Conservation (phyloP, 768 basidiomycete genomes). For the Clitopilus passeckerianus region DNA sequence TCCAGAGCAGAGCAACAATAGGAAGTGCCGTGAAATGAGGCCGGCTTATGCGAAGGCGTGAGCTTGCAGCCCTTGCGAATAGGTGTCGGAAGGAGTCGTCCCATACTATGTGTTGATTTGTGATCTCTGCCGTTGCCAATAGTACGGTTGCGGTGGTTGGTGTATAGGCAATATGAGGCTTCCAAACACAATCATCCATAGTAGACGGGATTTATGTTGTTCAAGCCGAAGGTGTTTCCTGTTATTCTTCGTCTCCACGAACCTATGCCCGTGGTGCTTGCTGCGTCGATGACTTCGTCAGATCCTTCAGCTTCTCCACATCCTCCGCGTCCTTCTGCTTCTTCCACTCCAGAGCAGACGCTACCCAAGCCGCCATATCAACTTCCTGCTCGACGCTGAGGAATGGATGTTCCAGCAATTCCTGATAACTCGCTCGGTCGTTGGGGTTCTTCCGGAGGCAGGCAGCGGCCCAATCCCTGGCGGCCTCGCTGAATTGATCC, state of each 20-base stretch:
- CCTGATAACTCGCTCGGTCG: conserved; percentile 74
- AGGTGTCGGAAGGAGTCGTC: not conserved
- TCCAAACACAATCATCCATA: not conserved
- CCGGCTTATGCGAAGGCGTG: not conserved
- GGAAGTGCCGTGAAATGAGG: not conserved
- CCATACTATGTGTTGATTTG: not conserved
- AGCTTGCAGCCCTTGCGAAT: not conserved
- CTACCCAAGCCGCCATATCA: conserved; percentile 86
- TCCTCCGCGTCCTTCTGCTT: conserved; percentile 8
- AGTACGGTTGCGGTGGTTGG: not conserved
- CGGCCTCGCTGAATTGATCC: conserved; percentile 57
- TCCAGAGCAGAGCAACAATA: not conserved
- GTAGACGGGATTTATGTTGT: not conserved
- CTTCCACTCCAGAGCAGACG: conserved; percentile 34
- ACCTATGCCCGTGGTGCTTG: not conserved
- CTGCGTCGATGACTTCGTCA: conserved; percentile 1
- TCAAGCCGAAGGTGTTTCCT: not conserved
- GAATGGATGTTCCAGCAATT: conserved; percentile 83
- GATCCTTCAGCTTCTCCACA: conserved; percentile 3
- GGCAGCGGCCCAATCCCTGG: conserved; percentile 75
- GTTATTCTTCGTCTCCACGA: not conserved
- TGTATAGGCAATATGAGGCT: not conserved
- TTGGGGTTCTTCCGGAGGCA: conserved; percentile 83
- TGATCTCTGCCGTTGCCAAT: not conserved
- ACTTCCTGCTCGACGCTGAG: conserved; percentile 59